These are phyloP conservation scores for Diaporthe vaccinii DNA, from an alignment of 2,329 filamentous ascomycete genomes.

Conservation along the genomic window DNA sequence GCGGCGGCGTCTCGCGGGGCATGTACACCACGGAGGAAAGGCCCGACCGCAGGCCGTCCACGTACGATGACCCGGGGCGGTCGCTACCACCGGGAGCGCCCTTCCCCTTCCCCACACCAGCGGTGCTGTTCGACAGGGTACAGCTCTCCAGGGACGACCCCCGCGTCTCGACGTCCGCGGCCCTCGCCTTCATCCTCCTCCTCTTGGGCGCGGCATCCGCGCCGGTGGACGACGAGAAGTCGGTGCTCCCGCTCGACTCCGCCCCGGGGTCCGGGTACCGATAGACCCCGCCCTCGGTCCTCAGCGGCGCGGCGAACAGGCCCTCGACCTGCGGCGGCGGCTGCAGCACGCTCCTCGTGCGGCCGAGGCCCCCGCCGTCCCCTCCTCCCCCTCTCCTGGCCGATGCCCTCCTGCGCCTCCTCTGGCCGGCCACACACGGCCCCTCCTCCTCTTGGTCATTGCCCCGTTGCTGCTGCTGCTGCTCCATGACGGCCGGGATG, in stretches of 20 bases:
- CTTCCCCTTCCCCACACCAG: slow-evolving; percentile 45
- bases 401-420: slow-evolving; percentile 33
- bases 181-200: slow-evolving; percentile 49
- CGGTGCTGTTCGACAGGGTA: slow-evolving; percentile 69
- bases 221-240: slow-evolving; percentile 56
- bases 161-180: slow-evolving; percentile 47
- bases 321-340: slow-evolving; percentile 83
- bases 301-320: slow-evolving; percentile 80
- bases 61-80: slow-evolving; percentile 8
- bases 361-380: slow-evolving; percentile 55
- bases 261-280: slow-evolving; percentile 67
- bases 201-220: not conserved
- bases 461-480: slow-evolving; percentile 48
- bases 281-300: slow-evolving; percentile 77
- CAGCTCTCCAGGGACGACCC: slow-evolving; percentile 74
- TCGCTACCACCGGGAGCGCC: not conserved
- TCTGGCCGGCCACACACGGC: slow-evolving; percentile 34
- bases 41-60: slow-evolving; percentile 20
- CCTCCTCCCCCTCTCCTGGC: slow-evolving; percentile 43
- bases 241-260: slow-evolving; percentile 67
- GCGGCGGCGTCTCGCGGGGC: slow-evolving; percentile 74
- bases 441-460: slow-evolving; percentile 43
- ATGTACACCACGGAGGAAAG: slow-evolving; percentile 67
- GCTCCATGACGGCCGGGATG: slow-evolving; percentile 69
- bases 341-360: slow-evolving; percentile 71